Percentiles rank a stretch among this genome's conserved stretches.
phyloP scores from a whole-genome alignment of 2,329 filamentous ascomycete genomes.

The Aaosphaeria pasadenensis region DNA sequence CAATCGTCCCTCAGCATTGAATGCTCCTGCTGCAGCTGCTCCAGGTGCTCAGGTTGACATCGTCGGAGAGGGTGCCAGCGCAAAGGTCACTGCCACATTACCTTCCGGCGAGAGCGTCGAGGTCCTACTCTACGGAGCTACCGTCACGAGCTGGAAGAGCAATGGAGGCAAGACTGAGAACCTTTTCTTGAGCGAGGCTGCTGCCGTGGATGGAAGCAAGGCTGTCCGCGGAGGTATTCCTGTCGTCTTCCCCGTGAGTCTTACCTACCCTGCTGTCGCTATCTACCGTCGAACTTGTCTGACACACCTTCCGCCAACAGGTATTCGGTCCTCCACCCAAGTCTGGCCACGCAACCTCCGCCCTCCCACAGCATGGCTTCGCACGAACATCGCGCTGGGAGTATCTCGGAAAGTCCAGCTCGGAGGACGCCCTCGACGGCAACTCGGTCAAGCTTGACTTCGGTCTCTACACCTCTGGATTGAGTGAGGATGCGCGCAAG shows the following conservation, averaged over 20 bases:
- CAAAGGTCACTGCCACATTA: constrained; percentile 72
- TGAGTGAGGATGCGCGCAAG: constrained; percentile 65
- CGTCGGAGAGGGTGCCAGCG: constrained; percentile 67
- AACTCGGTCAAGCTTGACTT: constrained; percentile 89
- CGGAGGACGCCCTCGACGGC: constrained; percentile 52
- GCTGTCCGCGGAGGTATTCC: constrained; percentile 89
- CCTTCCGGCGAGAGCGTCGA: constrained; percentile 84
- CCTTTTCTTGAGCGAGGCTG: constrained; percentile 78
- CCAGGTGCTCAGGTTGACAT: constrained; percentile 69
- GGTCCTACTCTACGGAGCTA: constrained; percentile 87
- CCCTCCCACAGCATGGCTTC: constrained; percentile 91
- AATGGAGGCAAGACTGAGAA: constrained; percentile 70
- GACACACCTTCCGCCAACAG: constrained; percentile 42
- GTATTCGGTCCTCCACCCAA: constrained; percentile 78
- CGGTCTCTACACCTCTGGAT: constrained; percentile 72
- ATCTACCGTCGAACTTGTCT: background rate
- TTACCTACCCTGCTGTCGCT: background rate
- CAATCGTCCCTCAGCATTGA: constrained; percentile 74
- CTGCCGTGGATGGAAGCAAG: constrained; percentile 81
- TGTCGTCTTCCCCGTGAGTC: constrained; percentile 81
- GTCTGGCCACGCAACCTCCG: constrained; percentile 70
- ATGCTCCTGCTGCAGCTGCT: constrained; percentile 57
- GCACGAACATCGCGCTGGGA: constrained; percentile 90
- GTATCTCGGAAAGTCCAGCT: constrained; percentile 84
- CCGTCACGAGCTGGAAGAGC: constrained; percentile 90